Evolutionary conservation across 768 basidiomycete genomes (phyloP), one percentile per base, ranked within the genome.

Genomic region (Solioccasus polychromus): DNA sequence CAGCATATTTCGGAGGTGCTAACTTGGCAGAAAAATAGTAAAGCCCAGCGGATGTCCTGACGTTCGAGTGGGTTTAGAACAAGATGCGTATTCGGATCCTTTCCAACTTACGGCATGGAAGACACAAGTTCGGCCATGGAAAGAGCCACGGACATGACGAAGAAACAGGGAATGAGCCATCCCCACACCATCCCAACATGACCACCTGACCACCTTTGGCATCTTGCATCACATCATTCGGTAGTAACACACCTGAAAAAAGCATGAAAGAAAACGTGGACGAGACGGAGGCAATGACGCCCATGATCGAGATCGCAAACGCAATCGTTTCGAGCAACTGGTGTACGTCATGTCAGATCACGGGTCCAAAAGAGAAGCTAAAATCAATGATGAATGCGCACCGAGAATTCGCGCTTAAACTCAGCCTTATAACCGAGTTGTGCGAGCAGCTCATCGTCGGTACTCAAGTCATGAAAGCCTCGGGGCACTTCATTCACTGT

Each of bases 1-100:
- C 72, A 3, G 81, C 73, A 44, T 79, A 78, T 54, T 74, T 71
- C 6, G 73, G 72, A 1, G 83, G 82, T 3, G 86, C 85, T 35
- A 88, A 63, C 58, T 83, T 87, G 0, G 85, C 82, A 2, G 85
- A 83, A 63, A 87, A 88, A 61, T 87, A 88, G 60, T 88, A 88
- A 15, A 88, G 68, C 1, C 85, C 86, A 7, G 86, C 85, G 51
- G 85, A 88, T 19, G 86, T 88, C 42, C 85, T 88, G 17, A 29
- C 17, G 20, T 39, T 38, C 34, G 29, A 39, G 8, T 34, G 24
- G 20, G 44, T 37, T 38, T 36, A 19, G 19, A 24, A n/a, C 30
- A 26, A 10, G 24, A 47, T 23, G 3, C 12, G 37, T 8, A 34
- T 0, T 10, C 11, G 39, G 10, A 28, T 28, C 23, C 9, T 20